Evolutionary conservation across 2,329 filamentous ascomycete species (phyloP).

Genomic region (Monilinia aucupariae): DNA sequence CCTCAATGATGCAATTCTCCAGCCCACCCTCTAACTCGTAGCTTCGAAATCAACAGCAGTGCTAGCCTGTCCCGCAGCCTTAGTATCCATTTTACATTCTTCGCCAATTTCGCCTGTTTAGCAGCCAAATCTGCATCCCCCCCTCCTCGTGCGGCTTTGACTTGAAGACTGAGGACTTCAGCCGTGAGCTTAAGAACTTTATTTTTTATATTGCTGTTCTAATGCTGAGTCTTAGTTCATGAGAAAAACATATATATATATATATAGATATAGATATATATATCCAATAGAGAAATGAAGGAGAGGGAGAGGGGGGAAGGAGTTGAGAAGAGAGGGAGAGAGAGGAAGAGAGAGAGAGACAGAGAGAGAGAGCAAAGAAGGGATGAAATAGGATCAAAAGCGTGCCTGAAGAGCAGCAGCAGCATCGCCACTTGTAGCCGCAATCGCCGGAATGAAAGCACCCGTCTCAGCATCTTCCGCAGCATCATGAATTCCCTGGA

Average conservation of each 20-base stretch:
- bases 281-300: too few species aligned
- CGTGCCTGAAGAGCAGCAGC: conserved; percentile 45
- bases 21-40: conserved; percentile 18
- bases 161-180: conserved; percentile 46
- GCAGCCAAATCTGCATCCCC: conserved; percentile 41
- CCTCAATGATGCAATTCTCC: not conserved
- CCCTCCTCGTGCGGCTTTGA: conserved; percentile 47
- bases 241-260: too few species aligned
- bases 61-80: conserved; percentile 43
- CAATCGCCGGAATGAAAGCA: conserved; percentile 51
- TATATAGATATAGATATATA: too few species aligned
- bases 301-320: too few species aligned
- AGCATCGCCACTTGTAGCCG: conserved; percentile 41
- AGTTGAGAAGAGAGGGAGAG: not conserved
- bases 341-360: not conserved
- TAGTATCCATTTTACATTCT: conserved; percentile 45
- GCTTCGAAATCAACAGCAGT: conserved; percentile 39
- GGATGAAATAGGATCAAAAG: not conserved
- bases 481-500: conserved; percentile 47
- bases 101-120: conserved; percentile 48
- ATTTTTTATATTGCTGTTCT: conserved; percentile 55
- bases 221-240: too few species aligned
- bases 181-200: conserved; percentile 54
- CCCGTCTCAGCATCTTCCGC: conserved; percentile 49
- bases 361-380: not conserved